A percentile compares a stretch with the other conserved stretches of the same genome.
Evolutionary conservation across 148 eudicot species (phyloP).

Genomic region (Tetragonia tetragonoides): DNA sequence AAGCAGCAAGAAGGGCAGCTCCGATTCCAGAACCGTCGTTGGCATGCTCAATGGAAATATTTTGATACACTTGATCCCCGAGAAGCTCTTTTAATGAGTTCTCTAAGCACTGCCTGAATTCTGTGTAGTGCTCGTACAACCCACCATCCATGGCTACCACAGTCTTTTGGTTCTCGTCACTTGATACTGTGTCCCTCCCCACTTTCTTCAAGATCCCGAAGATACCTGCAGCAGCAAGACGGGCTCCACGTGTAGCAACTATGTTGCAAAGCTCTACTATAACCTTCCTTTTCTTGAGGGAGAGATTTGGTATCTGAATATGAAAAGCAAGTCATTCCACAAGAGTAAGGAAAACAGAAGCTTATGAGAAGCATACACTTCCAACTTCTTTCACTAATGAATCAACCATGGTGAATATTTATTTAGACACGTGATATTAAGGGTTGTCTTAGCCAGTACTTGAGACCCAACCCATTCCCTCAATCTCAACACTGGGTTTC

Average conservation of each 20-base stretch:
- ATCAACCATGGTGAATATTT: no score
- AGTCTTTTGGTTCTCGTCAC: slow-evolving; percentile 37
- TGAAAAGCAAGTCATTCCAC: background rate
- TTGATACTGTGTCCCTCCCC: slow-evolving; percentile 48
- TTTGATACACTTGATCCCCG: slow-evolving; percentile 42
- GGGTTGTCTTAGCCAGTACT: no score
- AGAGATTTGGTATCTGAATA: slow-evolving; percentile 50
- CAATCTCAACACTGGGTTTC: no score
- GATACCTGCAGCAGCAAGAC: slow-evolving; percentile 69
- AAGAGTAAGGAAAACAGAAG: background rate
- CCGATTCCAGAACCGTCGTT: slow-evolving; percentile 80
- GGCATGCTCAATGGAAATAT: slow-evolving; percentile 47
- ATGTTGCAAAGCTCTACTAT: slow-evolving; percentile 62
- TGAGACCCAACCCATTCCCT: no score
- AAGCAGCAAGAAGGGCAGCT: slow-evolving; percentile 80
- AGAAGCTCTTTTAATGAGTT: slow-evolving; percentile 48
- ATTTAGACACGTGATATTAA: no score
- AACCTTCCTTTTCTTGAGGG: slow-evolving; percentile 55
- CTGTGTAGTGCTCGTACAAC: slow-evolving; percentile 65
- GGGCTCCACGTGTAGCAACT: slow-evolving; percentile 69
- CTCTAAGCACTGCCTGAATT: slow-evolving; percentile 58
- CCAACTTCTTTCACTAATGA: no score
- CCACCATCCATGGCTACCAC: slow-evolving; percentile 79
- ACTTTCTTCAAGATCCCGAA: slow-evolving; percentile 59
- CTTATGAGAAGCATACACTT: background rate